Percentiles rank a stretch among this genome's conserved stretches.
phyloP scores from a whole-genome alignment of 768 basidiomycete genomes.

The Boletus pseudo-olivaceus region DNA sequence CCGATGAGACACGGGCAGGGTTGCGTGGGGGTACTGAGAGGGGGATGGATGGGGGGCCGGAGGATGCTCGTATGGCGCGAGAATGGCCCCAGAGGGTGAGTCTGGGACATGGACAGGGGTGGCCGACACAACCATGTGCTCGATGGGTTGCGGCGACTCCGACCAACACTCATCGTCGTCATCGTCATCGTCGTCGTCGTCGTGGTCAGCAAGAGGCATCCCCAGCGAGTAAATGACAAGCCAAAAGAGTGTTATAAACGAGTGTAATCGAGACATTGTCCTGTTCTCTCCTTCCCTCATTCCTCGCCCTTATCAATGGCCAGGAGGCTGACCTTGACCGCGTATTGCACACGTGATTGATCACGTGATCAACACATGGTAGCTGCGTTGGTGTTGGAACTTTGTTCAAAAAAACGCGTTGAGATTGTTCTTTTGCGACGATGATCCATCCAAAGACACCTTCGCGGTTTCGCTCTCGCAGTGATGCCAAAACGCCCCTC shows the following conservation, averaged over 20 bases:
- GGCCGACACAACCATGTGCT: neutral
- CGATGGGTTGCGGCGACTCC: neutral
- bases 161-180: neutral
- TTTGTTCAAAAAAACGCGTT: constrained; percentile 10
- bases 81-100: constrained; percentile 4
- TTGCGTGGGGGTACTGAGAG: constrained; percentile 7
- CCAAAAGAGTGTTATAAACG: constrained; percentile 19
- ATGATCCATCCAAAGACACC: constrained; percentile 44
- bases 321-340: constrained; percentile 20
- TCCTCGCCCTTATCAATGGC: constrained; percentile 7
- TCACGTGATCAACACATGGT: constrained; percentile 20
- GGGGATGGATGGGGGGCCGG: constrained; percentile 11
- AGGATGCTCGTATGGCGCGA: constrained; percentile 10
- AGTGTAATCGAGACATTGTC: constrained; percentile 17
- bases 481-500: constrained; percentile 48
- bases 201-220: constrained; percentile 11
- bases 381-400: neutral
- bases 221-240: neutral
- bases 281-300: neutral
- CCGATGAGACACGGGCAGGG: constrained; percentile 2
- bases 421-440: neutral
- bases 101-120: neutral
- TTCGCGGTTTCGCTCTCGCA: constrained; percentile 44
- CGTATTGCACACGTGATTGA: constrained; percentile 7
- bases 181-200: constrained; percentile 2